Evolutionary conservation across 441 rosid species (phyloP).

Genomic region (Syzygium malaccense): DNA sequence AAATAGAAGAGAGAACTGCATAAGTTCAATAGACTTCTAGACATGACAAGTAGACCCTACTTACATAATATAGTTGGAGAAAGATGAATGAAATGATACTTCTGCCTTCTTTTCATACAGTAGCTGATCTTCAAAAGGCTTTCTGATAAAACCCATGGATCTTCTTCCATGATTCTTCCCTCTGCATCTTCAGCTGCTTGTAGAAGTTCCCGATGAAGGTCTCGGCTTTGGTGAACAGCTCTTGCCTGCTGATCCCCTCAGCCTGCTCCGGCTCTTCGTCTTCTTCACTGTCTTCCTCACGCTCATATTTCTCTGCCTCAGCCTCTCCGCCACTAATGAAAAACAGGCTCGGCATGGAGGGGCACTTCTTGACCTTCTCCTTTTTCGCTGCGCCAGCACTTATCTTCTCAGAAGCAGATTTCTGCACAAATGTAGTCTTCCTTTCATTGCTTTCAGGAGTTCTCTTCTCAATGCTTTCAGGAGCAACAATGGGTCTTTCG

Average conservation of each 20-base stretch:
- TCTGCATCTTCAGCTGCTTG: slow-evolving; percentile 67
- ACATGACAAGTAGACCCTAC: not conserved
- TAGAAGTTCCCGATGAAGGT: slow-evolving; percentile 57
- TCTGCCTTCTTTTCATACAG: not conserved
- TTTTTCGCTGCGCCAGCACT: not conserved
- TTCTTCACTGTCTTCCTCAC: slow-evolving; percentile 5
- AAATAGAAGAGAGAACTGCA: not conserved
- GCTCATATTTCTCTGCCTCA: slow-evolving; percentile 5
- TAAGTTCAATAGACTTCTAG: not conserved
- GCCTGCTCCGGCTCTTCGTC: slow-evolving; percentile 19
- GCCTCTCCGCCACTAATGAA: slow-evolving; percentile 40
- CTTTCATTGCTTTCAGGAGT: not conserved
- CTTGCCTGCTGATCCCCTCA: slow-evolving; percentile 32
- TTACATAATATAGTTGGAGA: not conserved
- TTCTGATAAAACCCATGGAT: slow-evolving; percentile 45
- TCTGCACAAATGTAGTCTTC: slow-evolving; percentile 11
- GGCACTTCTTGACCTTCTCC: slow-evolving; percentile 29
- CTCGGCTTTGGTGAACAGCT: slow-evolving; percentile 56
- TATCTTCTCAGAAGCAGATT: slow-evolving; percentile 31
- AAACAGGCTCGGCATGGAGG: slow-evolving; percentile 57
- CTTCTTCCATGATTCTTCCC: slow-evolving; percentile 61
- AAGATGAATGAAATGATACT: not conserved
- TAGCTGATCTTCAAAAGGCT: slow-evolving; percentile 20
- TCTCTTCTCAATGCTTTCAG: not conserved
- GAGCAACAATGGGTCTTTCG: not conserved